Percentiles rank a stretch among this genome's conserved stretches.
Conservation (phyloP, 352 stramenopile species). For the Peronospora farinosa region DNA sequence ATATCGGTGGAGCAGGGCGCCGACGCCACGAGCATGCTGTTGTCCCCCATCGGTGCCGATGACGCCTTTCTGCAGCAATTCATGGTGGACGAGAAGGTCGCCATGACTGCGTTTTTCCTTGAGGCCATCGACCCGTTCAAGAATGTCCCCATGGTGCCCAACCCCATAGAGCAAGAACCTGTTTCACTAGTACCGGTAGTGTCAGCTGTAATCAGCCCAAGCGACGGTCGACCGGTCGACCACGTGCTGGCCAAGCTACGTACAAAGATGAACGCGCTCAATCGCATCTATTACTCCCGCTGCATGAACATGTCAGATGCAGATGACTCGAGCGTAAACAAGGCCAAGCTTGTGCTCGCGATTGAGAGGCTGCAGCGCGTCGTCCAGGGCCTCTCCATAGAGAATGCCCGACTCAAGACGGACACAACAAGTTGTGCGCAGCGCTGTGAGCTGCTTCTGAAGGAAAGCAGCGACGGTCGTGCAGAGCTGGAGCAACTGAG, state of each 20-base stretch:
- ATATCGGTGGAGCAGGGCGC: slow-evolving; percentile 19
- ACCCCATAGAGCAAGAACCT: slow-evolving; percentile 9
- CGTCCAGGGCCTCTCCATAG: slow-evolving; percentile 32
- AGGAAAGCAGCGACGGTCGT: background rate
- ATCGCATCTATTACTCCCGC: slow-evolving; percentile 58
- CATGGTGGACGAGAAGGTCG: slow-evolving; percentile 53
- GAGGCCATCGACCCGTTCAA: slow-evolving; percentile 60
- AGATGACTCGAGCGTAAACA: slow-evolving; percentile 27
- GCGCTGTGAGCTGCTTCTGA: slow-evolving; percentile 16
- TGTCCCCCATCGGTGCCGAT: slow-evolving; percentile 50
- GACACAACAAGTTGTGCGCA: slow-evolving; percentile 29
- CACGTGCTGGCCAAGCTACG: slow-evolving; percentile 44
- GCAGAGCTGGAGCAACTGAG: slow-evolving; percentile 16
- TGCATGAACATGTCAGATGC: slow-evolving; percentile 36
- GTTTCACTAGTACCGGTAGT: background rate
- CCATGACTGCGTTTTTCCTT: slow-evolving; percentile 53
- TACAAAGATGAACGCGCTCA: slow-evolving; percentile 42
- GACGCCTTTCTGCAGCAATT: slow-evolving; percentile 39
- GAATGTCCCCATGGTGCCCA: slow-evolving; percentile 8
- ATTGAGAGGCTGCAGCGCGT: slow-evolving; percentile 53
- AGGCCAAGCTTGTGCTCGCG: slow-evolving; percentile 44
- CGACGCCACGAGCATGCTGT: slow-evolving; percentile 48
- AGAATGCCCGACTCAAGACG: slow-evolving; percentile 39
- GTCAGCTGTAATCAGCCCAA: background rate
- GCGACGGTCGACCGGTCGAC: slow-evolving; percentile 26